Base-by-base conservation (phyloP, 1,284 basidiomycete species). In the Austroboletus rostrupii region DNA sequence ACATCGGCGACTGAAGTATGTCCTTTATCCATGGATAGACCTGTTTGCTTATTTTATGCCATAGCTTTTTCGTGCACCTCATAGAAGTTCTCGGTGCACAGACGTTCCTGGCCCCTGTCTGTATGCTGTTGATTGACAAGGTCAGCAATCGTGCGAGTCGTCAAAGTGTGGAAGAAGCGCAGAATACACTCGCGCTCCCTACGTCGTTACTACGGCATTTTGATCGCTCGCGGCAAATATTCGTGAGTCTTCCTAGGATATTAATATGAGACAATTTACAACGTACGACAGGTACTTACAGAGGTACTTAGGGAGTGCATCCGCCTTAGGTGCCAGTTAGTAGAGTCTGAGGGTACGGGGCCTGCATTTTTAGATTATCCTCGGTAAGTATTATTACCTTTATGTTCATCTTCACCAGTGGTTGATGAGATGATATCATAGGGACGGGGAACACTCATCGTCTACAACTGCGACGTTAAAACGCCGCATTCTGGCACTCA, bases 31-130 rank as follows among this genome's bases (percentile, higher is more conserved):
- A 45, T 6, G 48, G 52, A 37, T 44, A 53, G 23, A 47, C 31
- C 26, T 16, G 48, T 26, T 44, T 19, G 16, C 48, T 65, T 13
- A 60, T 50, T 1, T 17, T 28, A 8, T 32, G 33, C 57, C 19
- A 50, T 47, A 90, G 92, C 50, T 95, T 99, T 72, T 98, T 97
- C 71, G 77, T 84, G 3, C 91, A 96, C 63, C 79, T 99, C n/a
- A 80, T 92, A 32, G 85, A 92, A 52, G 87, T 90, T 3, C 78
- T 99, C 12, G 93, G 92, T 10, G 72, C 87, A 2, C 72, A 78
- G 11, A 85, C 93, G 44, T 99, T 95, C 74, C 73, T 97, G 36
- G 79, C 90, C 0, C 89, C 93, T 0, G 70, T 97, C 9, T 83
- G 80, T 56, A 90, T 97, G 83, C 80, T 98, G 1, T 75, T 98